phyloP scores from a whole-genome alignment of 1,284 basidiomycete genomes.

The Moniliophthora roreri region DNA sequence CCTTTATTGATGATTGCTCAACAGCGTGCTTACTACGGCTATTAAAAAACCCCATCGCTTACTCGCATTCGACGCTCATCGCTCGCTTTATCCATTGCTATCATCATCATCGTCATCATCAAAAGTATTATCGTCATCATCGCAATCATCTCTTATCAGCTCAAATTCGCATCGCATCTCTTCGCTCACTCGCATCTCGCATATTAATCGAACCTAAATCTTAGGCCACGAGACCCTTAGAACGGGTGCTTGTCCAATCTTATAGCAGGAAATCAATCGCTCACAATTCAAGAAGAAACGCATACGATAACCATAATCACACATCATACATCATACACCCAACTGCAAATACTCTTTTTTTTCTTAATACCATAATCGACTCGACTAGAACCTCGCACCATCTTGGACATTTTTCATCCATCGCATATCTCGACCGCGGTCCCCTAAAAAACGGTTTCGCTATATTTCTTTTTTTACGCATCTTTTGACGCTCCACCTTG shows the following conservation, averaged over 20 bases:
- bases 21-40: conserved; percentile 49
- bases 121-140: conserved; percentile 2
- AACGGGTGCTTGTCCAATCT: conserved; percentile 11
- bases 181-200: not conserved
- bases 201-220: conserved; percentile 12
- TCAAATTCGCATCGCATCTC: not conserved
- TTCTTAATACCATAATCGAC: too few relatives aligned
- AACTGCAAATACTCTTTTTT: too few relatives aligned
- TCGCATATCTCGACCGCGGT: too few relatives aligned
- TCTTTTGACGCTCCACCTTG: too few relatives aligned
- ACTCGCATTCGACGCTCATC: not conserved
- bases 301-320: not conserved
- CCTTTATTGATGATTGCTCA: not conserved
- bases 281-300: not conserved
- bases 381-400: too few relatives aligned
- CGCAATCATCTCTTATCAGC: conserved; percentile 2
- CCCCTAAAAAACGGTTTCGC: too few relatives aligned
- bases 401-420: too few relatives aligned
- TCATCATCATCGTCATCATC: conserved; percentile 4
- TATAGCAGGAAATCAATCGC: conserved; percentile 13
- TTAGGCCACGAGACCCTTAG: conserved; percentile 9
- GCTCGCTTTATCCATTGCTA: conserved; percentile 6
- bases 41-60: conserved; percentile 26
- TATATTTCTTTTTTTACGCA: too few relatives aligned
- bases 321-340: not conserved